Conservation (phyloP, 2,329 filamentous ascomycete species). For the Ophiostoma montium region DNA sequence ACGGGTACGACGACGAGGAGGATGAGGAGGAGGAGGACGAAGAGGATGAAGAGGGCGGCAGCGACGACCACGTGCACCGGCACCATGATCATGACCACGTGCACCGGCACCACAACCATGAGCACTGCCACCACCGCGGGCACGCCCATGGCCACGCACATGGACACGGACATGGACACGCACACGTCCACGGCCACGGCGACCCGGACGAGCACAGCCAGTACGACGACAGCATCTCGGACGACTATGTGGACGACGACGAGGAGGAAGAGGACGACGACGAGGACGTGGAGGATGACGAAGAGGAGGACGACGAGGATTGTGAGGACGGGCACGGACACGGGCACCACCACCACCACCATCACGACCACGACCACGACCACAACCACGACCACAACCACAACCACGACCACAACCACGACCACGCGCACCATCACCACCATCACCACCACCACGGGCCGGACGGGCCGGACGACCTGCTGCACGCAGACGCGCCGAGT, state of each 20-base stretch:
- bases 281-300: slow-evolving; percentile 23
- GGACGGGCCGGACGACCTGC: slow-evolving; percentile 40
- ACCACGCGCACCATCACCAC: slow-evolving; percentile 31
- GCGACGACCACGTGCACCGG: slow-evolving; percentile 34
- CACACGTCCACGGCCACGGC: slow-evolving; percentile 38
- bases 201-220: slow-evolving; percentile 35
- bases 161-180: slow-evolving; percentile 24
- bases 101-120: too few species aligned
- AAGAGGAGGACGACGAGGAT: slow-evolving; percentile 35
- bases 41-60: slow-evolving; percentile 31
- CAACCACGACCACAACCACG: slow-evolving; percentile 33
- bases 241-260: slow-evolving; percentile 15
- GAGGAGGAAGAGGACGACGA: slow-evolving; percentile 43
- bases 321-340: slow-evolving; percentile 30
- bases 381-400: slow-evolving; percentile 42
- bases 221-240: not conserved
- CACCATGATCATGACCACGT: slow-evolving; percentile 14
- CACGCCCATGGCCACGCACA: slow-evolving; percentile 27
- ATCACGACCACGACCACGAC: slow-evolving; percentile 45
- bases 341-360: slow-evolving; percentile 34
- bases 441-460: slow-evolving; percentile 50
- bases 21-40: slow-evolving; percentile 39
- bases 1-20: slow-evolving; percentile 33
- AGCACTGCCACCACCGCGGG: slow-evolving; percentile 32
- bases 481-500: slow-evolving; percentile 51